A percentile compares a stretch with the other conserved stretches of the same genome.
These are phyloP conservation scores for Umbelopsis isabellina DNA, from an alignment of 192 early-diverging fungal species.

Conservation along the genomic window DNA sequence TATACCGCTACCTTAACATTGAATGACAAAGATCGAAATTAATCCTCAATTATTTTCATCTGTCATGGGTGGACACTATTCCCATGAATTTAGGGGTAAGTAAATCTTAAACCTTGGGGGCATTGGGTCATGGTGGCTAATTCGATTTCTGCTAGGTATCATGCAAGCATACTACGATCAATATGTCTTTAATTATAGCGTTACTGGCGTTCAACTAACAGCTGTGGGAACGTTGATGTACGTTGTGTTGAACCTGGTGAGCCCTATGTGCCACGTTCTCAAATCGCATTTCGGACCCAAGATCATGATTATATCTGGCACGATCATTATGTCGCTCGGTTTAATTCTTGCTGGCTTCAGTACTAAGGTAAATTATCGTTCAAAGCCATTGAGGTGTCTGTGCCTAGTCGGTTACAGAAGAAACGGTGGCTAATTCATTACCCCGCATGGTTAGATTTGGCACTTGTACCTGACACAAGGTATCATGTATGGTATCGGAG, in stretches of 20 bases:
- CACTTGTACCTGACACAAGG: conserved; percentile 65
- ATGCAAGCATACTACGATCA: conserved; percentile 40
- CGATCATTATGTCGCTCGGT: conserved; percentile 13
- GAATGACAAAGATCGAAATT: too few species aligned
- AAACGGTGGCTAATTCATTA: background rate
- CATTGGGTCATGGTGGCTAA: background rate
- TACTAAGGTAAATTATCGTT: background rate
- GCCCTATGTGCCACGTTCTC: conserved; percentile 27
- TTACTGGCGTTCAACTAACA: conserved; percentile 24
- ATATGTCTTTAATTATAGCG: conserved; percentile 25
- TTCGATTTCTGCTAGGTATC: conserved; percentile 20
- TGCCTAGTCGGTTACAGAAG: background rate
- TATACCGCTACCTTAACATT: too few species aligned
- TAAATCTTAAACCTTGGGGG: too few species aligned
- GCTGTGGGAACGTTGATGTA: conserved; percentile 33
- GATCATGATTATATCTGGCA: conserved; percentile 24
- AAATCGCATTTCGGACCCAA: conserved; percentile 23
- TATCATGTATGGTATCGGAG: conserved; percentile 55
- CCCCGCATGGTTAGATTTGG: conserved; percentile 49
- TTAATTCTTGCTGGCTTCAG: conserved; percentile 31
- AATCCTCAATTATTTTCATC: too few species aligned
- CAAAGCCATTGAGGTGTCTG: too few species aligned
- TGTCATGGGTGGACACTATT: too few species aligned
- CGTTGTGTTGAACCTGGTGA: conserved; percentile 19
- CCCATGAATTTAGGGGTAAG: conserved; percentile 5